Evolutionary conservation across 129 eudicot genomes (phyloP).

Genomic region (Helianthus tuberosus): DNA sequence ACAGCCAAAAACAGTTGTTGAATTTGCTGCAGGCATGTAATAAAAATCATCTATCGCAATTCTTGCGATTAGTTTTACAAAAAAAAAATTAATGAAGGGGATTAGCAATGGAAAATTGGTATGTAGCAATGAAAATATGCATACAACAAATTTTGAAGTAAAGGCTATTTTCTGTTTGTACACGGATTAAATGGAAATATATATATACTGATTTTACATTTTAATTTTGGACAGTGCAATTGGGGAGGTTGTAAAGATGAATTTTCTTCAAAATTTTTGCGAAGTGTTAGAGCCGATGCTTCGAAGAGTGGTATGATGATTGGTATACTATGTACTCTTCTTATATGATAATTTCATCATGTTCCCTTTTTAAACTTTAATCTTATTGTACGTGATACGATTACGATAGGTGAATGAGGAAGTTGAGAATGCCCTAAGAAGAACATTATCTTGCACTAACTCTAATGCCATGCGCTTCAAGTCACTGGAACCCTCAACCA

Average conservation of each 20-base stretch:
- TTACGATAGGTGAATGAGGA: constrained; percentile 64
- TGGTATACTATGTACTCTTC: background rate
- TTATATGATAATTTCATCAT: background rate
- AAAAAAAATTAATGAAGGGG: too few relatives aligned
- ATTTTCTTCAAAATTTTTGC: constrained; percentile 55
- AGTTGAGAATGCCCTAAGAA: constrained; percentile 56
- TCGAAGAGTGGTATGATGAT: constrained; percentile 75
- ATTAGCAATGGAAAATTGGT: too few relatives aligned
- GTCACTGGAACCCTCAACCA: constrained; percentile 47
- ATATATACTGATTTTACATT: background rate
- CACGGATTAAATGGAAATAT: background rate
- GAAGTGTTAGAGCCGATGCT: constrained; percentile 72
- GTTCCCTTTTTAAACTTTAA: background rate
- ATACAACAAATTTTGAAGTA: too few relatives aligned
- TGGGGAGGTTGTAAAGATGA: constrained; percentile 61
- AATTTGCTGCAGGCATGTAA: too few relatives aligned
- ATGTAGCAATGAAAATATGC: too few relatives aligned
- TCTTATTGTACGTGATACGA: background rate
- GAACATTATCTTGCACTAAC: constrained; percentile 27
- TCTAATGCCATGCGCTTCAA: constrained; percentile 50
- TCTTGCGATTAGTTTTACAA: too few relatives aligned
- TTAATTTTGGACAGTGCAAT: constrained; percentile 50
- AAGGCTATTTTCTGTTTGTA: background rate
- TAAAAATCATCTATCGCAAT: too few relatives aligned
- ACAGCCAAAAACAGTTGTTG: too few relatives aligned